Evolutionary conservation across 2,329 filamentous ascomycete species (phyloP), one percentile per base, ranked within the genome.

Genomic region (Phialemonium atrogriseum): DNA sequence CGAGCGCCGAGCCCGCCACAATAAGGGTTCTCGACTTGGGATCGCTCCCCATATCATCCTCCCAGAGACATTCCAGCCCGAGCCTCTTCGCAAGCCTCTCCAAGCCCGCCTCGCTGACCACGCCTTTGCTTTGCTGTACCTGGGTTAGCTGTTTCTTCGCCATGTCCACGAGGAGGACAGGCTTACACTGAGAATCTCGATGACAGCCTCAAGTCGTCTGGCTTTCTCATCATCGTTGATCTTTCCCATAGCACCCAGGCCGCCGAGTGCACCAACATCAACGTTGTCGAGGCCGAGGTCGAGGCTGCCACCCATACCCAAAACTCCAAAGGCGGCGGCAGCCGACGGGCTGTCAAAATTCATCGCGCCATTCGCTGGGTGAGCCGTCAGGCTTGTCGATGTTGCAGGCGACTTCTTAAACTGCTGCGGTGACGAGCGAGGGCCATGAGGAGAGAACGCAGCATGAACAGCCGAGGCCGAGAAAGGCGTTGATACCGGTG

Each of bases 81-180:
- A 80, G 66, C 33, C 74, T 67, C 45, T 73, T 71, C 7, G 77
- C 80, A 18, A 89, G 59, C 33, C 81, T 68, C 51, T 83, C 77
- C n/a, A 91, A 64, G 3, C 81, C 81, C 18, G 81, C 76, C 47
- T 84, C 80, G 43, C 81, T 84, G 22, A 89, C 76, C 24, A 77
- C 60, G 4, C 80, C 80, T 40, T 73, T 73, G 44, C 55, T 58
- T 43, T 58, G 40, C 49, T 50, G 27, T 7, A 18, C n/a, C n/a
- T n/a, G n/a, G n/a, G n/a, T n/a, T n/a, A n/a, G n/a, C n/a, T n/a
- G 21, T 23, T 23, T 23, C 21, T 9, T 23, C 21, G 21, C n/a
- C 21, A 23, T n/a, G n/a, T n/a, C n/a, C 24, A 14, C 21, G 6
- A 26, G 27, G 45, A 32, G 10, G n/a, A 51, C 60, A 24, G 2